Evolutionary conservation across 352 stramenopile species (phyloP), one percentile per base, ranked within the genome.

Genomic region (Phytophthora macrochlamydospora): DNA sequence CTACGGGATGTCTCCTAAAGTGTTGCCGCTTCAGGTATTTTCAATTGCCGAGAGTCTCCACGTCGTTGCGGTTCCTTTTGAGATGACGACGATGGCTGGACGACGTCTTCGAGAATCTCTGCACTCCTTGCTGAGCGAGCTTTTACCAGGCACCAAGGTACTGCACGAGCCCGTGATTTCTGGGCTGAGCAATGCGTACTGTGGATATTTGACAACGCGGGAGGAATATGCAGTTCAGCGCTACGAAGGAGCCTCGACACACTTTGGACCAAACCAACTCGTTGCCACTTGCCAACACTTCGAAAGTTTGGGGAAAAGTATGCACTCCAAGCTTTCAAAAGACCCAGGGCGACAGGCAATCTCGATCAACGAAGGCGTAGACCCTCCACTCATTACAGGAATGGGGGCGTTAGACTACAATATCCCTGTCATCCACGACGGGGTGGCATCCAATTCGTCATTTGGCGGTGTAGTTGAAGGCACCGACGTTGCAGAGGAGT

Each of bases 181-280:
- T 13, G 87, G 87, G 4, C 62, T 94, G 28, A 87, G 73, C 45
- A 97, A 97, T 56, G 89, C 85, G 2, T 97, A 97, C 65, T 85
- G 84, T 45, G 88, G 86, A 4, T 97, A 97, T 64, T 73, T 96
- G 59, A 90, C 88, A 7, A 97, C 89, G 3, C 78, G 83, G 2
- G 89, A 96, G 60, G 89, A 97, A 61, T 97, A 95, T 49, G 74
- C 87, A 1, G 78, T 93, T 3, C 89, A 97, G 63, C 82, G 88
- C 3, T 97, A 97, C 61, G 89, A 97, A 83, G 89, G 89, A n/a
- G 88, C 89, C 11, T 97, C 87, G 18, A 97, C 88, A 31, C 87
- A 95, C 62, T 97, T 96, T 44, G 89, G 89, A 5, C 88, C 88
- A 0, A 96, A 96, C 49, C 88, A 97, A 59, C 73, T 97, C 13